phyloP scores from a whole-genome alignment of 345 rosid genomes.

The Alliaria petiolata region DNA sequence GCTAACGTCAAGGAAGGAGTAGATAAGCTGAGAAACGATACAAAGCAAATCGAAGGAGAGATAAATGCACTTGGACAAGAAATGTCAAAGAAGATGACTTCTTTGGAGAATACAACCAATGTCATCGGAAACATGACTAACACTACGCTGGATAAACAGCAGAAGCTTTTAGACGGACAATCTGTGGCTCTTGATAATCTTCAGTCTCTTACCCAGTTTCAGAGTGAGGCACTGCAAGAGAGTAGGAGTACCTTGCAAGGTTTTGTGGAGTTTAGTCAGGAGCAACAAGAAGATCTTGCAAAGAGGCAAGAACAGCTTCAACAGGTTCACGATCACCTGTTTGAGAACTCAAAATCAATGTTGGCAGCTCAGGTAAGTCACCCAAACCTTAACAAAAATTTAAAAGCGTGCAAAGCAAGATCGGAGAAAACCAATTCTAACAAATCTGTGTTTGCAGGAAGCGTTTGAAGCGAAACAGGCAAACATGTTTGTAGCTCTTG shows the following conservation, averaged over 20 bases:
- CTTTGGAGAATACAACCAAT: conserved; percentile 53
- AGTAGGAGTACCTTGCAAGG: conserved; percentile 64
- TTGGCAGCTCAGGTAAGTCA: conserved; percentile 63
- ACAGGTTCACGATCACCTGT: conserved; percentile 58
- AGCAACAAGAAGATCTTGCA: conserved; percentile 68
- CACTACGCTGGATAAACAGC: conserved; percentile 64
- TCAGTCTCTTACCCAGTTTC: conserved; percentile 55
- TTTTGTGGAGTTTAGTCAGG: conserved; percentile 54
- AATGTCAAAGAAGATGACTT: conserved; percentile 50
- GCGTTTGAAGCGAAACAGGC: conserved; percentile 85
- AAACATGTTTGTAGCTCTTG: conserved; percentile 72
- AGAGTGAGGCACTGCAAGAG: conserved; percentile 72
- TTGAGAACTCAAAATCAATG: conserved; percentile 64
- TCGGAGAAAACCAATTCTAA: background rate
- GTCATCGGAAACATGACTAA: conserved; percentile 58
- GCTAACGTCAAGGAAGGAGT: conserved; percentile 47
- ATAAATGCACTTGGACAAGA: conserved; percentile 47
- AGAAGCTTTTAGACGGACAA: conserved; percentile 64
- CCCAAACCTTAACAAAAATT: background rate
- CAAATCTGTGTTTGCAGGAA: conserved; percentile 41
- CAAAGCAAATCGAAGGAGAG: conserved; percentile 57
- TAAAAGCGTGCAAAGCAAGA: background rate
- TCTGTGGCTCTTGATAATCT: conserved; percentile 63
- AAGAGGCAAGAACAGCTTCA: conserved; percentile 68
- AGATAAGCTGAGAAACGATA: conserved; percentile 45